Base-by-base conservation (phyloP, 306 rosid species). In the Purshia tridentata region DNA sequence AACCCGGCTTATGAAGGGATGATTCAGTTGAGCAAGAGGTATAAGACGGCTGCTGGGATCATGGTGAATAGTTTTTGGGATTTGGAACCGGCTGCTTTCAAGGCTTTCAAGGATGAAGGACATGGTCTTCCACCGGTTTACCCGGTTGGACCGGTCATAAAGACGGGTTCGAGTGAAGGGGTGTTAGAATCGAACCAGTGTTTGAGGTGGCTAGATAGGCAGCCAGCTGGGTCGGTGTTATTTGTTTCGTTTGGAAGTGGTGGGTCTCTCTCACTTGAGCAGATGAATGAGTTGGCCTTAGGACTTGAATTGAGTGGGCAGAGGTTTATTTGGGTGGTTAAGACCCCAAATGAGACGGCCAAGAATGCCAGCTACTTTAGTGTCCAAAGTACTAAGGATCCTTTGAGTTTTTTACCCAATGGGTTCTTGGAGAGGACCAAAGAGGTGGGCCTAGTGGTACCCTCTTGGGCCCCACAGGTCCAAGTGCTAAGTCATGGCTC, bases 381-480 rank as follows among this genome's bases (percentile, higher is more conserved):
- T 29, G 35, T 16, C 40, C 52, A 51, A 6, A 20, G 3, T 29
- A 29, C 35, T 3, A 37, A 8, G 2, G 73, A 67, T 14, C 76
- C 78, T 0, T 39, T 72, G 0, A 69, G 59, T 9, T 73, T 72
- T 76, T 40, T 80, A 4, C 80, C 84, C 0, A 11, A 65, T 0
- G 77, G 77, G 16, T 80, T 80, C 45, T 18, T 71, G 60, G 80
- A 70, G 16, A 70, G 80, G 65, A 75, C 80, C 45, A 76, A 70
- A 50, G 60, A 65, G 8, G 49, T 65, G 62, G 84, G 74, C 4
- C 18, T 75, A 5, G 79, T 80, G 4, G 76, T 80, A 19, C 12
- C 49, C 5, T 44, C 18, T 0, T 80, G 83, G 83, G 80, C 58
- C 9, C 77, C 84, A 6, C 65, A 75, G 41, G 73, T 65, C 4